phyloP scores from a whole-genome alignment of 2,329 filamentous ascomycete species.

The Mariannaea sp. region DNA sequence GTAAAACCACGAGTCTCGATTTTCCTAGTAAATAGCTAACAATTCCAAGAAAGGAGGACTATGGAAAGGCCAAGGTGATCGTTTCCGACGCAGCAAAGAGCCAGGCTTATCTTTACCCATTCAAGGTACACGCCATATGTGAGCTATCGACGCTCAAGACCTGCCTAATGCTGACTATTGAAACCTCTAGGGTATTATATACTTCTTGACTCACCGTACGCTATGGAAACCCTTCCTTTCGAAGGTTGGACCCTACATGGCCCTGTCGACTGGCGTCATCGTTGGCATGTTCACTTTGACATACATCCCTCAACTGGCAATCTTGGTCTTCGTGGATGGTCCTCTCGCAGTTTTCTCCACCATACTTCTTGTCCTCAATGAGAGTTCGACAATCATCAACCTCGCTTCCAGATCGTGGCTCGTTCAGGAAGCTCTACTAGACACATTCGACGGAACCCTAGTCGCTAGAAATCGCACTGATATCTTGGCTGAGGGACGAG shows the following conservation, averaged over 20 bases:
- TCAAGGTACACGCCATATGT: slow-evolving; percentile 61
- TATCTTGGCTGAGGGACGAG: slow-evolving; percentile 75
- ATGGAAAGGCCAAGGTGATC: slow-evolving; percentile 65
- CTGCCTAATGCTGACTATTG: slow-evolving; percentile 17
- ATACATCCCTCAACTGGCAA: slow-evolving; percentile 81
- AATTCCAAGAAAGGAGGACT: slow-evolving; percentile 66
- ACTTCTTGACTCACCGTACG: slow-evolving; percentile 59
- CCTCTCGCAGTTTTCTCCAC: slow-evolving; percentile 78
- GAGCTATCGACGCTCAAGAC: not conserved
- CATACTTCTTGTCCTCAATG: slow-evolving; percentile 67
- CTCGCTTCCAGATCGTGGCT: slow-evolving; percentile 70
- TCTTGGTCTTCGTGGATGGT: slow-evolving; percentile 84
- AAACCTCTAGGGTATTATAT: slow-evolving; percentile 58
- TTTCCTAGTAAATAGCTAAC: slow-evolving; percentile 10
- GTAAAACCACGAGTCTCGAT: not conserved
- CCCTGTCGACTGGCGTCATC: slow-evolving; percentile 74
- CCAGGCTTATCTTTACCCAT: slow-evolving; percentile 82
- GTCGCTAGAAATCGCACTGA: slow-evolving; percentile 55
- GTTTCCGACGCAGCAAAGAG: slow-evolving; percentile 74
- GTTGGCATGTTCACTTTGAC: slow-evolving; percentile 85
- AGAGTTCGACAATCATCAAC: slow-evolving; percentile 63
- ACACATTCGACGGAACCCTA: slow-evolving; percentile 83
- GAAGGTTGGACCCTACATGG: slow-evolving; percentile 64
- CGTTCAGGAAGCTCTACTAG: slow-evolving; percentile 79
- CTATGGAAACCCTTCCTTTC: slow-evolving; percentile 65